A percentile compares a stretch with the other conserved stretches of the same genome.
Evolutionary conservation across 495 filamentous ascomycete genomes (phyloP).

Genomic region (Lasiosphaeriaceae sp.): DNA sequence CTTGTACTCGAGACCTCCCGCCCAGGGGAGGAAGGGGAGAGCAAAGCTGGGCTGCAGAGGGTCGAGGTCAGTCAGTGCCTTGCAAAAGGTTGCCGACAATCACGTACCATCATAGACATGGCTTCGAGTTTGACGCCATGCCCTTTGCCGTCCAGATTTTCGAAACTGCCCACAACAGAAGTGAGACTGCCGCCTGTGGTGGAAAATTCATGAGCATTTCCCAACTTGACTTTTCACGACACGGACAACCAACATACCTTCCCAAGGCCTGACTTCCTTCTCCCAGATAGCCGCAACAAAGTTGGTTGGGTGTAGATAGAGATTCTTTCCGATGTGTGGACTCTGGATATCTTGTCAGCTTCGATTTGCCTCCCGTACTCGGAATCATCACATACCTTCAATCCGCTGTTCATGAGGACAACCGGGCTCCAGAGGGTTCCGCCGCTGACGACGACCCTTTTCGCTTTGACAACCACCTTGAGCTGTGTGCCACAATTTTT

Average conservation of each 20-base stretch:
- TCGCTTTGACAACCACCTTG: constrained; percentile 68
- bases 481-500: constrained; percentile 59
- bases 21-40: constrained; percentile 59
- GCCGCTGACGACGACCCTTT: constrained; percentile 72
- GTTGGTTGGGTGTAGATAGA: constrained; percentile 74
- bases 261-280: constrained; percentile 69
- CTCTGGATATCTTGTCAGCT: constrained; percentile 46
- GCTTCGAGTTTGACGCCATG: constrained; percentile 82
- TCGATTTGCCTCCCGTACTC: background rate
- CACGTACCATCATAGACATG: constrained; percentile 54
- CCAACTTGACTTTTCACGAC: background rate
- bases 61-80: background rate
- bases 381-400: constrained; percentile 38
- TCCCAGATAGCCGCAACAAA: constrained; percentile 59
- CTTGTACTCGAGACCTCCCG: constrained; percentile 64
- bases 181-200: constrained; percentile 51
- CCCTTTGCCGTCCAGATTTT: constrained; percentile 75
- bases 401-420: constrained; percentile 68
- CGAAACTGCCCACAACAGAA: constrained; percentile 68
- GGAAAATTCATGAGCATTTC: background rate
- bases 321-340: constrained; percentile 76
- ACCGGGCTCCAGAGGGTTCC: constrained; percentile 74
- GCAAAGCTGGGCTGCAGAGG: constrained; percentile 20
- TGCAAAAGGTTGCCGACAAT: background rate
- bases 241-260: constrained; percentile 45